Conservation (phyloP, 202 grass and related monocot genomes). For the Eragrostis tef region DNA sequence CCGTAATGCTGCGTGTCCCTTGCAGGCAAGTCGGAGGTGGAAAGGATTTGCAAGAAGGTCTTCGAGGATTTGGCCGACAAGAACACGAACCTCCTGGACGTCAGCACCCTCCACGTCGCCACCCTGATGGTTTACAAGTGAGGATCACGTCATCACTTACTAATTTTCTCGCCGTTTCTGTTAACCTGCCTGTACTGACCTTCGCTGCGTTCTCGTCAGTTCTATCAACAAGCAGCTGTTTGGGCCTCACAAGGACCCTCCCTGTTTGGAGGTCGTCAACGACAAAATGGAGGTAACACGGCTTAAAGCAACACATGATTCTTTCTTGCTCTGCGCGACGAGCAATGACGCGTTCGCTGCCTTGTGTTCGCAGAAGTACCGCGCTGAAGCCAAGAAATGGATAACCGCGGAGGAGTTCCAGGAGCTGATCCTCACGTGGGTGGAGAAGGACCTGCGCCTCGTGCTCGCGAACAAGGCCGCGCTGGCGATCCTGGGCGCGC, state of each 20-base stretch:
- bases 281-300: slow-evolving; percentile 44
- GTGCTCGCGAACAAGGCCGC: slow-evolving; percentile 64
- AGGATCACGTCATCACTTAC: background rate
- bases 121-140: slow-evolving; percentile 82
- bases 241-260: slow-evolving; percentile 79
- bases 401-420: slow-evolving; percentile 42
- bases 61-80: slow-evolving; percentile 51
- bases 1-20: background rate
- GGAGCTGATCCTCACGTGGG: slow-evolving; percentile 60
- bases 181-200: background rate
- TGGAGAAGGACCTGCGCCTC: slow-evolving; percentile 54
- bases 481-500: slow-evolving; percentile 57
- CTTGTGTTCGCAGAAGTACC: slow-evolving; percentile 37
- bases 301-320: too few relatives aligned
- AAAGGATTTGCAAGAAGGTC: slow-evolving; percentile 58
- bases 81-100: slow-evolving; percentile 24
- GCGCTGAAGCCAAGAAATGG: background rate
- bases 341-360: background rate
- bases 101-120: slow-evolving; percentile 60
- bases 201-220: slow-evolving; percentile 29
- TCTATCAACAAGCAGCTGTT: slow-evolving; percentile 68
- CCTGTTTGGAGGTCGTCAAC: slow-evolving; percentile 30
- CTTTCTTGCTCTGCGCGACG: background rate
- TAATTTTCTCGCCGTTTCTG: background rate
- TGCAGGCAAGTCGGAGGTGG: slow-evolving; percentile 62